Conservation (phyloP, 768 basidiomycete genomes). For the Mycena maculata region DNA sequence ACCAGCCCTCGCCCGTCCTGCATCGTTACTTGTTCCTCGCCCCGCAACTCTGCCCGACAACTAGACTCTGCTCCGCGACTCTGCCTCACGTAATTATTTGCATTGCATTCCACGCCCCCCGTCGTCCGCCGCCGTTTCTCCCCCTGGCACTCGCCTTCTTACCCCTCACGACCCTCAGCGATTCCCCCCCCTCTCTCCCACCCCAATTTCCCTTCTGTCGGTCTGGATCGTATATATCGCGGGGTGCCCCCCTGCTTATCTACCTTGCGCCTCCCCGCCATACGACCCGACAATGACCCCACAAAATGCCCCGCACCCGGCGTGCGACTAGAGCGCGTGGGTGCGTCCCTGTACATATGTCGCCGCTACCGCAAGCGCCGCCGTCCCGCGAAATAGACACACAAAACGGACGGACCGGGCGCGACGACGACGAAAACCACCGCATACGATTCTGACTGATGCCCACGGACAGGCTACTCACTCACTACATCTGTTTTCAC, state of each 20-base stretch:
- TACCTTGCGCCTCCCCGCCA: not conserved
- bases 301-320: constrained; percentile 26
- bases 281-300: constrained; percentile 6
- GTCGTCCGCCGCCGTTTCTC: too few relatives aligned
- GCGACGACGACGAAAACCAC: constrained; percentile 7
- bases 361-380: not conserved
- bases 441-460: not conserved
- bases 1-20: too few relatives aligned
- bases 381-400: constrained; percentile 8
- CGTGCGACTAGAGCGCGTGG: constrained; percentile 31
- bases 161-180: too few relatives aligned
- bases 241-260: not conserved
- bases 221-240: too few relatives aligned
- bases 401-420: constrained; percentile 22
- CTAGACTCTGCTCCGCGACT: too few relatives aligned
- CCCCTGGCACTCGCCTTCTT: too few relatives aligned
- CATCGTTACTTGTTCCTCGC: too few relatives aligned
- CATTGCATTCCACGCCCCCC: too few relatives aligned
- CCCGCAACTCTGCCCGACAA: too few relatives aligned
- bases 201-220: too few relatives aligned
- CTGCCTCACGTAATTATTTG: too few relatives aligned
- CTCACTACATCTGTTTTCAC: not conserved
- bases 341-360: constrained; percentile 7
- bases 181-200: too few relatives aligned
- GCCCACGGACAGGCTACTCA: constrained; percentile 9